These are phyloP conservation scores for Lophiotrema nucula DNA, from an alignment of 495 filamentous ascomycete species.

Conservation along the genomic window DNA sequence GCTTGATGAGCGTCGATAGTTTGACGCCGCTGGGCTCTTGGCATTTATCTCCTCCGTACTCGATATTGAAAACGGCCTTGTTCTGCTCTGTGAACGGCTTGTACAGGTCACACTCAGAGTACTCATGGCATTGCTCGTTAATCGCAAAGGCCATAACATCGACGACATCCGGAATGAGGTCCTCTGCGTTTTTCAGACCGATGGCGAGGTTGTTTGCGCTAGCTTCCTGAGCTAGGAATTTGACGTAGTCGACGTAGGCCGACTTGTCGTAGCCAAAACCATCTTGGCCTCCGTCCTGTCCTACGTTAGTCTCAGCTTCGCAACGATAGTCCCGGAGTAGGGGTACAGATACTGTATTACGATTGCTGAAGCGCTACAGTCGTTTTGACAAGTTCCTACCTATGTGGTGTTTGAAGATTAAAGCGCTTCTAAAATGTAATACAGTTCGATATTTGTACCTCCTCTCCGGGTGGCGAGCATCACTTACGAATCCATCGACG, in stretches of 20 bases:
- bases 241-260: slow-evolving; percentile 57
- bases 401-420: too few relatives aligned
- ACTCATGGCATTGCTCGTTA: slow-evolving; percentile 65
- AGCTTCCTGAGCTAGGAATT: slow-evolving; percentile 58
- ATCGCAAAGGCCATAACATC: slow-evolving; percentile 63
- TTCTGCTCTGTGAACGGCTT: slow-evolving; percentile 52
- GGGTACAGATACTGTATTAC: too few relatives aligned
- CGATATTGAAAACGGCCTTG: slow-evolving; percentile 73
- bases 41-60: slow-evolving; percentile 47
- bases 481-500: slow-evolving; percentile 60
- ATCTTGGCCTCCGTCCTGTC: slow-evolving; percentile 41
- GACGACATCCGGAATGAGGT: slow-evolving; percentile 57
- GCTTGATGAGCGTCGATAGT: slow-evolving; percentile 17
- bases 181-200: slow-evolving; percentile 65
- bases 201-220: slow-evolving; percentile 51
- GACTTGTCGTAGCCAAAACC: slow-evolving; percentile 54
- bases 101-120: slow-evolving; percentile 59
- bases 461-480: neutral
- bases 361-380: too few relatives aligned
- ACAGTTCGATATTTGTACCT: too few relatives aligned
- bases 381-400: too few relatives aligned
- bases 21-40: slow-evolving; percentile 11
- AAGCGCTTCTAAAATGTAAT: too few relatives aligned
- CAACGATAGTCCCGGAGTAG: too few relatives aligned
- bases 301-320: neutral